Evolutionary conservation across 495 filamentous ascomycete genomes (phyloP), one percentile per base, ranked within the genome.

Genomic region (Hypoxylon rickii): DNA sequence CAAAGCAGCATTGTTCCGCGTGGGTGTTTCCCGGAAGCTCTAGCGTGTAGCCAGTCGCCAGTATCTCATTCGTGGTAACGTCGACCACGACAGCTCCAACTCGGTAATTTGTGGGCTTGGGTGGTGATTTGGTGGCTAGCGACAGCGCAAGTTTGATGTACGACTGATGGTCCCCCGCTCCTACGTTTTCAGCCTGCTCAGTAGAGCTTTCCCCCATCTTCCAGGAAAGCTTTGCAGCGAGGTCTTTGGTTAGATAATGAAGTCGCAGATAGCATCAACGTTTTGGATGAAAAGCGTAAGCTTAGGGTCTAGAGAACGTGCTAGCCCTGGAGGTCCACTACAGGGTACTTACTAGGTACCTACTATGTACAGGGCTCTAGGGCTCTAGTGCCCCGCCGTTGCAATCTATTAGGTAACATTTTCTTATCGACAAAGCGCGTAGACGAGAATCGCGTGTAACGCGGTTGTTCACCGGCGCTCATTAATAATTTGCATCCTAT

Each of bases 21-120:
- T 98, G 94, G 0, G 92, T 96, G 78, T 98, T 98, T 11, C 92
- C 94, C 0, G 83, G 79, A 8, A 94, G 84, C 67, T 97, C 93
- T 58, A 96, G 81, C 6, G 92, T 96, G 76, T 92, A 97, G 43
- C 93, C 92, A 1, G 89, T 92, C 1, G 89, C 82, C 33, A 96
- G 80, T 58, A 96, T 78, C 8, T 79, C 73, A 60, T 87, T 81
- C 21, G 75, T 67, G 15, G 67, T 64, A 19, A 80, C 60, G 41
- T 85, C 79, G 20, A 96, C 76, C 21, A 97, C 75, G 37, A 96
- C 64, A 5, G 94, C 94, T 51, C 94, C 94, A 31, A 98, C 92
- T 54, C 93, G 84, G 76, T 89, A 98, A 71, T 97, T 97, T 34
- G 90, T 91, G 8, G 93, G 86, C 44, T 88, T 90, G 3, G 89